Evolutionary conservation across 805 yeast species (phyloP).

Genomic region (Saccharomycopsis sp.): DNA sequence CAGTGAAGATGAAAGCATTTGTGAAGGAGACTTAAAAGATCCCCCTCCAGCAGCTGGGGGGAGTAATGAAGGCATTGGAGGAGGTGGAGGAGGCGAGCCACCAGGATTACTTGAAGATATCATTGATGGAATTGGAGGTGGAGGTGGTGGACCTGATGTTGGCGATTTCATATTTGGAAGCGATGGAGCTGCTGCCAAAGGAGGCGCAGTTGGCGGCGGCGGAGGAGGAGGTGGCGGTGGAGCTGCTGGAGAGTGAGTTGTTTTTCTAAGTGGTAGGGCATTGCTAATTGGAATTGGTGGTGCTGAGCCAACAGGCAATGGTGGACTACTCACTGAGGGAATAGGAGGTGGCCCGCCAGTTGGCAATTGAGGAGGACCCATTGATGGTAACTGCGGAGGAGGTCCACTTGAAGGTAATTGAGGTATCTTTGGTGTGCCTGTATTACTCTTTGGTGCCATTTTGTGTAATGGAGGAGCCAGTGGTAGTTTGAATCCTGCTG

Average conservation of each 20-base stretch:
- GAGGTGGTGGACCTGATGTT: constrained; percentile 22
- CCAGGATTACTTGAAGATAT: not conserved
- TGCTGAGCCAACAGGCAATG: constrained; percentile 18
- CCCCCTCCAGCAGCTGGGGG: constrained; percentile 11
- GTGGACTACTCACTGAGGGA: constrained; percentile 12
- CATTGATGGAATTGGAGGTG: constrained; percentile 22
- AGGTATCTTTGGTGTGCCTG: constrained; percentile 3
- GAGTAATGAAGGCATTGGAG: constrained; percentile 27
- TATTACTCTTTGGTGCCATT: constrained; percentile 4
- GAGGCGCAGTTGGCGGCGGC: constrained; percentile 23
- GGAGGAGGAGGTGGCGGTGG: constrained; percentile 25
- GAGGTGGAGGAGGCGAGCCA: constrained; percentile 23
- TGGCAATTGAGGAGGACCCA: constrained; percentile 18
- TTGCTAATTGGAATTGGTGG: constrained; percentile 20
- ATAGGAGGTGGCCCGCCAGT: constrained; percentile 15
- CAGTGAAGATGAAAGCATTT: constrained; percentile 23
- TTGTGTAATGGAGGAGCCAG: constrained; percentile 25
- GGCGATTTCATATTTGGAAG: constrained; percentile 20
- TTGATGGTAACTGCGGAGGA: constrained; percentile 15
- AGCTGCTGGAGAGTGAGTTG: constrained; percentile 15
- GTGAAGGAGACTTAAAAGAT: constrained; percentile 20
- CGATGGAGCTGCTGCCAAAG: constrained; percentile 23
- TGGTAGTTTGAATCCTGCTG: not conserved
- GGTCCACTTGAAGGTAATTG: constrained; percentile 21
- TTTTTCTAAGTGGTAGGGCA: not conserved